Percentiles rank a stretch among this genome's conserved stretches.
Evolutionary conservation across 75 land plant genomes (phyloP).

Genomic region (Larix kaempferi): DNA sequence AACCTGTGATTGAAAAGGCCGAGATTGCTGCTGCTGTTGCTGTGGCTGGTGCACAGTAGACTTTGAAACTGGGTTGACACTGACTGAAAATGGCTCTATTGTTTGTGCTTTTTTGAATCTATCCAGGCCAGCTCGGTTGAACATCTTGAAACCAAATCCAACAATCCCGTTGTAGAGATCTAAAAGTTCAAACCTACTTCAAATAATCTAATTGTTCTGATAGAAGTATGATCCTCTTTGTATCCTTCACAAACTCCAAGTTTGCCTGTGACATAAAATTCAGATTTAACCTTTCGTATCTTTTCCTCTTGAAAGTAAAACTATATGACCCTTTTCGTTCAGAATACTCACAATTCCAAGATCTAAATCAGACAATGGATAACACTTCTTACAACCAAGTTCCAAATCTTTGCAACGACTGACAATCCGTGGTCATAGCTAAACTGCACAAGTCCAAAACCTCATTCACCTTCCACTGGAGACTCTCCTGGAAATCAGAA

Average conservation of each 20-base stretch:
- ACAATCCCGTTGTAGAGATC: background rate
- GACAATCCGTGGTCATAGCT: background rate
- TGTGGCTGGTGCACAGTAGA: too few species aligned
- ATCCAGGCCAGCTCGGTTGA: conserved; percentile 72
- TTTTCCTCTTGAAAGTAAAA: background rate
- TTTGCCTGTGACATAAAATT: background rate
- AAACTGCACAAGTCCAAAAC: background rate
- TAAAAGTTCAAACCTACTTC: background rate
- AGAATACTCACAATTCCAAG: conserved; percentile 3
- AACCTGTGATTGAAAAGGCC: conserved; percentile 13
- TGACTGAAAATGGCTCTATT: conserved; percentile 83
- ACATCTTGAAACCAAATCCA: conserved; percentile 20
- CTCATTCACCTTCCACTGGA: background rate
- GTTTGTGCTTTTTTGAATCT: conserved; percentile 95
- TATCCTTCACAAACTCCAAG: background rate
- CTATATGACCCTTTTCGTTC: background rate
- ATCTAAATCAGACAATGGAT: background rate
- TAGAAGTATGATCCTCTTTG: background rate
- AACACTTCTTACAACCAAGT: background rate
- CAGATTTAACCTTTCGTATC: background rate
- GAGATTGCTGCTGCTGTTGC: conserved; percentile 15
- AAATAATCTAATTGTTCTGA: background rate
- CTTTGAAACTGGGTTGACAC: conserved; percentile 33
- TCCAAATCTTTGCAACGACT: background rate
- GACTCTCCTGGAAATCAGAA: background rate